Evolutionary conservation across 805 yeast genomes (phyloP).

Genomic region (Wickerhamomyces queroliae): DNA sequence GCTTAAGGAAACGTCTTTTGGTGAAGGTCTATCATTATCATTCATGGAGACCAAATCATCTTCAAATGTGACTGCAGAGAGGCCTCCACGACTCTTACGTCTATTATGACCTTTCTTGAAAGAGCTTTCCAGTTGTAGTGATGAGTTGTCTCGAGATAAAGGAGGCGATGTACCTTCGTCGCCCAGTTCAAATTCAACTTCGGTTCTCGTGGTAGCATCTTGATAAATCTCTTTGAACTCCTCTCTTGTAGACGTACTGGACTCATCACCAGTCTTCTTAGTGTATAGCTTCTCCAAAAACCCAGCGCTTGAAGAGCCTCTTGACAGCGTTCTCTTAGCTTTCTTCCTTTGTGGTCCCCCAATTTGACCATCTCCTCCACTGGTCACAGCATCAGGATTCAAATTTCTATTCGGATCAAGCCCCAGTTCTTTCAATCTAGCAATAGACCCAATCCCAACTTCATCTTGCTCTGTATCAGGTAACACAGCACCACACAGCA

Average conservation of each 20-base stretch:
- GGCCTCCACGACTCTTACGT: constrained; percentile 22
- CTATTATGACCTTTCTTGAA: constrained; percentile 17
- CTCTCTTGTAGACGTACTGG: too few species aligned
- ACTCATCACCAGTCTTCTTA: constrained; percentile 1
- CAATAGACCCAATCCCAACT: constrained; percentile 36
- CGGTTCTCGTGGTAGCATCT: constrained; percentile 17
- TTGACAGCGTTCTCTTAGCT: constrained; percentile 6
- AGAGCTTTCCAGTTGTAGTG: not conserved
- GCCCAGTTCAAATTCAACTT: constrained; percentile 10
- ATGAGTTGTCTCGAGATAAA: not conserved
- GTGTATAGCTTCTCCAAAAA: constrained; percentile 13
- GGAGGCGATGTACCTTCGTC: constrained; percentile 1
- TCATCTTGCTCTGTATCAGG: constrained; percentile 53
- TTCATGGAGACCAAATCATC: constrained; percentile 2
- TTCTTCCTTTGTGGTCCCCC: constrained; percentile 15
- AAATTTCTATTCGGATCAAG: constrained; percentile 38
- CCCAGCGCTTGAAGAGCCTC: not conserved
- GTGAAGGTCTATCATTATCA: not conserved
- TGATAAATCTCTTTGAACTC: constrained; percentile 16
- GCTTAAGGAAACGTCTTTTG: not conserved
- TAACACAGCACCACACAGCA: constrained; percentile 53
- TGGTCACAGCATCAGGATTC: constrained; percentile 13
- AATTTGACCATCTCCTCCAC: not conserved
- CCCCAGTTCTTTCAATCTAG: constrained; percentile 27
- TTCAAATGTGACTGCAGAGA: constrained; percentile 20